Base-by-base conservation (phyloP, 257 asterid genomes). In the Craterostigma plantagineum region DNA sequence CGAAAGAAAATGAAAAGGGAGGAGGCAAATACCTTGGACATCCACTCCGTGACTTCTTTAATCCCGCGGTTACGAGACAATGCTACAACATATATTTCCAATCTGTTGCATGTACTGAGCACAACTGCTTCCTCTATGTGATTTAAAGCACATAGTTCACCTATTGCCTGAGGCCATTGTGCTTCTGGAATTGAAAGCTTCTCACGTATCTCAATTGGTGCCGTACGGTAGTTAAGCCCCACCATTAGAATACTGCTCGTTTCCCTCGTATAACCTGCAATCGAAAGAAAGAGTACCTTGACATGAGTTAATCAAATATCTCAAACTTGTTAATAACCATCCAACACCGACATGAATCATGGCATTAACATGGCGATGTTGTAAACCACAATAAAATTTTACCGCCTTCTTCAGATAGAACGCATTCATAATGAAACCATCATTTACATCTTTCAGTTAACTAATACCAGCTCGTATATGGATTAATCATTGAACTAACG, bases 81-180 rank as follows among this genome's bases (percentile, higher is more conserved):
- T 18, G 91, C 97, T 49, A 75, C 65, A 3, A 81, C 92, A 43
- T 86, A 86, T 61, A 81, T 72, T 55, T 86, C 94, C 73, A 78
- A 60, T 59, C 97, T 56, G 61, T 86, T 86, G 64, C 97, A 86
- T 1, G 97, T 86, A 52, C 94, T 86, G 35, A 86, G 81, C 56
- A 86, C 85, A 33, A 92, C 97, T 46, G 97, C 97, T 58, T 86
- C 94, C 59, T 86, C 92, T 45, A 86, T 81, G 57, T 81, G 97
- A 62, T 76, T 72, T 40, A 75, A 53, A 34, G 65, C 70, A 57
- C 97, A 86, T 2, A 86, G 62, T 38, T 78, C 94, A 38, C 58
- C 59, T 45, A 86, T 81, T 9, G 85, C 87, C 59, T 65, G 71
- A 62, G 77, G 70, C 92, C 97, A 86, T 38, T 73, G 76, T 35